Evolutionary conservation across 2,329 filamentous ascomycete species (phyloP).

Genomic region (Periconia digitata): DNA sequence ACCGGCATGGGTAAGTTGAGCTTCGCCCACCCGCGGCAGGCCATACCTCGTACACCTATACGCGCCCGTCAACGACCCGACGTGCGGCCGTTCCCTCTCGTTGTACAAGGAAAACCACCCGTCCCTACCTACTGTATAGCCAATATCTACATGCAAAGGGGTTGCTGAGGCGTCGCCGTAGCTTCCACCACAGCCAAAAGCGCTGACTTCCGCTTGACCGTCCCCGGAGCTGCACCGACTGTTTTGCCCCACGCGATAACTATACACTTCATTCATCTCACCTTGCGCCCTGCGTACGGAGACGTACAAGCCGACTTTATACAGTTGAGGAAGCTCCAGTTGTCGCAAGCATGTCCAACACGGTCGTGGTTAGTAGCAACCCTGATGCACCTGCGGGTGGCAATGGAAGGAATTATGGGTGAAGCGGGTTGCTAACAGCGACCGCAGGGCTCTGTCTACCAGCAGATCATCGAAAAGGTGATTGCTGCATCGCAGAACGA

Average conservation of each 20-base stretch:
- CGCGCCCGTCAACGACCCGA: constrained; percentile 29
- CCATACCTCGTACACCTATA: constrained; percentile 31
- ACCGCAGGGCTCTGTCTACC: constrained; percentile 72
- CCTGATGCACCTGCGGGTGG: constrained; percentile 5
- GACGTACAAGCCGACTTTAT: constrained; percentile 10
- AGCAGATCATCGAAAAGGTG: constrained; percentile 82
- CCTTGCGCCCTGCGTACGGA: constrained; percentile 20
- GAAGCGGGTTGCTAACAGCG: constrained; percentile 32
- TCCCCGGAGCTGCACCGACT: constrained; percentile 18
- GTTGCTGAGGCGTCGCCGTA: constrained; percentile 25
- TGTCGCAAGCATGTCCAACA: constrained; percentile 38
- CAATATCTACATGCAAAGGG: constrained; percentile 21
- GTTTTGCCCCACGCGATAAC: constrained; percentile 18
- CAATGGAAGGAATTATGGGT: constrained; percentile 11
- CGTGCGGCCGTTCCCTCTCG: constrained; percentile 32
- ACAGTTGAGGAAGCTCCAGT: neutral
- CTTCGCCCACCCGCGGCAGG: constrained; percentile 9
- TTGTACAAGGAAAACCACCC: constrained; percentile 34
- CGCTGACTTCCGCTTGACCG: constrained; percentile 26
- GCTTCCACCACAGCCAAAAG: constrained; percentile 25
- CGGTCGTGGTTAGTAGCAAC: constrained; percentile 41
- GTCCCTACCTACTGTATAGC: constrained; percentile 16
- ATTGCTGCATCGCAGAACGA: constrained; percentile 73
- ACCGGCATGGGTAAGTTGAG: no score
- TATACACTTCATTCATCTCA: constrained; percentile 12